Evolutionary conservation across 352 stramenopile genomes (phyloP).

Genomic region (Elongisporangium prolatum): DNA sequence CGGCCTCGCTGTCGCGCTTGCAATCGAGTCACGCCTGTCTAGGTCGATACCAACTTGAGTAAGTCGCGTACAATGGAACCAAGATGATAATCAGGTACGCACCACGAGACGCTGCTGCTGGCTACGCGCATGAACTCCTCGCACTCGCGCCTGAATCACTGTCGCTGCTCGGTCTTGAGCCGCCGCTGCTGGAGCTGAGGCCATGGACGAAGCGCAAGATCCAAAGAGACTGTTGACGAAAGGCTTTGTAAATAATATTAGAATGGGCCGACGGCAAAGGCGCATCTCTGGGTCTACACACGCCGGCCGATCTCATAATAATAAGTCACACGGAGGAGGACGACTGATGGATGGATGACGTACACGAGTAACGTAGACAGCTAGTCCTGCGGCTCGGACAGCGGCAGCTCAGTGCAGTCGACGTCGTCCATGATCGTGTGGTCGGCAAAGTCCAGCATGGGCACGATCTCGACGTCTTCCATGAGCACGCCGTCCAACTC

Average conservation of each 20-base stretch:
- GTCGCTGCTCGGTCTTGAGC: constrained; percentile 30
- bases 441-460: constrained; percentile 45
- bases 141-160: constrained; percentile 51
- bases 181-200: neutral
- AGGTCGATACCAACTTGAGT: neutral
- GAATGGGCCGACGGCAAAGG: neutral
- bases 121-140: constrained; percentile 26
- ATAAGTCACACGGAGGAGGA: neutral
- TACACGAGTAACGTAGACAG: neutral
- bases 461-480: constrained; percentile 34
- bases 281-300: neutral
- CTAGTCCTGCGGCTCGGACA: neutral
- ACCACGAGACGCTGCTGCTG: constrained; percentile 27
- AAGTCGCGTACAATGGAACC: constrained; percentile 2
- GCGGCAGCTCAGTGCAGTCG: constrained; percentile 17
- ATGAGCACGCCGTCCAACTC: constrained; percentile 11
- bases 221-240: neutral
- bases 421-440: constrained; percentile 33
- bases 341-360: neutral
- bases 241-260: constrained; percentile 1
- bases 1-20: constrained; percentile 57
- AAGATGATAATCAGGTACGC: constrained; percentile 9
- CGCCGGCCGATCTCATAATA: neutral
- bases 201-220: neutral
- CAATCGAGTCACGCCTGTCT: constrained; percentile 47